A percentile compares a stretch with the other conserved stretches of the same genome.
Conservation (phyloP, 495 filamentous ascomycete species). For the Friedmanniomyces simplex region DNA sequence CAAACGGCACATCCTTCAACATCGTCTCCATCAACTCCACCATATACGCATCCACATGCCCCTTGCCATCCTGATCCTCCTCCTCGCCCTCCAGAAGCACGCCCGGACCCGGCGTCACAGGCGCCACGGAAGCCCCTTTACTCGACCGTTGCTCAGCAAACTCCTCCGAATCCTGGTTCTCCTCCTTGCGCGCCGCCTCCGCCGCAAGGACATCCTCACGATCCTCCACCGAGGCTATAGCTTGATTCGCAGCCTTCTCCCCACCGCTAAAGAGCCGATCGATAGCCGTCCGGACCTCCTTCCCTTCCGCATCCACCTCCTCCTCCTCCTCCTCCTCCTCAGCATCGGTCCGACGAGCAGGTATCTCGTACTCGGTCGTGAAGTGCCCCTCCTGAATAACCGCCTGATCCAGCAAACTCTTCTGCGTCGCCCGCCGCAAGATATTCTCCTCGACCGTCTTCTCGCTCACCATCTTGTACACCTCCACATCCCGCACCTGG, state of each 20-base stretch:
- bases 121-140: constrained; percentile 25
- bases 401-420: constrained; percentile 93
- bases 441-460: constrained; percentile 99
- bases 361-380: constrained; percentile 91
- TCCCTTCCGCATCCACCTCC: constrained; percentile 59
- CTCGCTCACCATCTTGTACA: constrained; percentile 94
- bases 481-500: constrained; percentile 95
- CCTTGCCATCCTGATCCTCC: constrained; percentile 13
- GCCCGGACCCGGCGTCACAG: constrained; percentile 24
- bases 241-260: constrained; percentile 46
- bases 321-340: constrained; percentile 56
- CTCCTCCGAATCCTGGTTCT: constrained; percentile 76
- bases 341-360: constrained; percentile 38
- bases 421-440: constrained; percentile 89
- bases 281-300: constrained; percentile 64
- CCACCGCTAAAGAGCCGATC: constrained; percentile 63
- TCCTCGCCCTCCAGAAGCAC: constrained; percentile 34
- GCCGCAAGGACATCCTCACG: constrained; percentile 84
- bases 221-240: constrained; percentile 83
- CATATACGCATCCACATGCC: constrained; percentile 76
- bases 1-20: constrained; percentile 65
- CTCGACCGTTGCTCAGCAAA: constrained; percentile 59
- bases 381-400: constrained; percentile 98
- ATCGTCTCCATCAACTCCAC: constrained; percentile 65
- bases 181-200: constrained; percentile 76